phyloP scores from a whole-genome alignment of 805 yeast genomes.

The Barnettozyma sp. region DNA sequence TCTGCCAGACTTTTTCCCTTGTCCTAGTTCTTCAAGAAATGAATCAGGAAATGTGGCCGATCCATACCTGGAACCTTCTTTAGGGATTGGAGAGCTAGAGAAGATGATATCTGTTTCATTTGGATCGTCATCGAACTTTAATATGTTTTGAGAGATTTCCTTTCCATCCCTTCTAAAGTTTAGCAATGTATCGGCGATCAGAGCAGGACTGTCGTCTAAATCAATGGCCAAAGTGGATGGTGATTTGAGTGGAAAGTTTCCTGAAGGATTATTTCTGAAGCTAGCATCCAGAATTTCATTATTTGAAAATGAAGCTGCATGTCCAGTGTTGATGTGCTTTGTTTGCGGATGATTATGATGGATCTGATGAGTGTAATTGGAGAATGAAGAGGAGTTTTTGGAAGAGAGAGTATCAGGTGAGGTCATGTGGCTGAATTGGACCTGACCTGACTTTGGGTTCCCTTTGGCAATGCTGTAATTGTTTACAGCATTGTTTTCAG shows the following conservation, averaged over 20 bases:
- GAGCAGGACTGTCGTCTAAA: not conserved
- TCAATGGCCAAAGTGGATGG: not conserved
- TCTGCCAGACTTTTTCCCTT: too few relatives aligned
- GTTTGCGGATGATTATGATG: not conserved
- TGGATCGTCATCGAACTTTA: not conserved
- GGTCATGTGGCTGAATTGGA: too few relatives aligned
- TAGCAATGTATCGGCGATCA: slow-evolving; percentile 1
- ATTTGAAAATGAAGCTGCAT: too few relatives aligned
- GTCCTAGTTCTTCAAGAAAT: too few relatives aligned
- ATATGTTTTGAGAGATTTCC: not conserved
- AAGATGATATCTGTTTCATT: slow-evolving; percentile 1
- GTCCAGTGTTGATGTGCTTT: too few relatives aligned
- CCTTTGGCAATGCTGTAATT: too few relatives aligned
- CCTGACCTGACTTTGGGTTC: too few relatives aligned
- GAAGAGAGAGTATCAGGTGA: slow-evolving; percentile 6
- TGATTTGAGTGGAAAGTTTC: not conserved
- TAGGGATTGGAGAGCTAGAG: slow-evolving; percentile 17
- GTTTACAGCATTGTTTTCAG: too few relatives aligned
- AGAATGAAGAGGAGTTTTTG: not conserved
- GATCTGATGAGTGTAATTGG: slow-evolving; percentile 7
- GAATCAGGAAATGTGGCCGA: too few relatives aligned
- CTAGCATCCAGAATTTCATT: slow-evolving; percentile 6
- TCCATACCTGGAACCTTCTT: slow-evolving; percentile 17
- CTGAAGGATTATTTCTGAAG: slow-evolving; percentile 1
- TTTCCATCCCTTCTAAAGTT: not conserved